phyloP scores from a whole-genome alignment of 768 basidiomycete genomes.

The Termitomyces sp. region DNA sequence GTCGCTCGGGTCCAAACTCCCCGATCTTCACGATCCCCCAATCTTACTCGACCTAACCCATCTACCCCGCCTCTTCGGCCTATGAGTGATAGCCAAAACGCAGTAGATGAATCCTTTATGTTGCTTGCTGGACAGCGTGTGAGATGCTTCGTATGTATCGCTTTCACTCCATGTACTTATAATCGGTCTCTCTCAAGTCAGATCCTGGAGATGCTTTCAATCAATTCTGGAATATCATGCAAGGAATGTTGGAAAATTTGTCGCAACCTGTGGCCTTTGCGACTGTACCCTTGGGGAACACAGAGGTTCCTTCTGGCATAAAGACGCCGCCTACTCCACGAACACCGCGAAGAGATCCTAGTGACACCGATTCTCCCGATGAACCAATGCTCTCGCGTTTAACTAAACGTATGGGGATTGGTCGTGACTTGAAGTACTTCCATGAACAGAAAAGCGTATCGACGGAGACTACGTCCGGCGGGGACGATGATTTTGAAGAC shows the following conservation, averaged over 20 bases:
- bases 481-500: constrained; percentile 53
- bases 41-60: constrained; percentile 33
- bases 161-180: constrained; percentile 6
- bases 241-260: constrained; percentile 82
- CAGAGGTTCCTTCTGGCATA: constrained; percentile 22
- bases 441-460: constrained; percentile 9
- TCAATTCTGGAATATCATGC: constrained; percentile 85
- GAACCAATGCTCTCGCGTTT: constrained; percentile 56
- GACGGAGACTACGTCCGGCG: constrained; percentile 13
- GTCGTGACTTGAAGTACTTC: constrained; percentile 22
- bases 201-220: constrained; percentile 86
- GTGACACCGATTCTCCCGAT: constrained; percentile 59
- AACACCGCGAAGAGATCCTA: constrained; percentile 39
- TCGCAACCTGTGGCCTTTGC: constrained; percentile 83
- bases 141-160: constrained; percentile 19
- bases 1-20: constrained; percentile 18
- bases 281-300: constrained; percentile 62
- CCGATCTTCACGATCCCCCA: constrained; percentile 24
- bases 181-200: constrained; percentile 33
- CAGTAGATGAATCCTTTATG: constrained; percentile 88
- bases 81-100: constrained; percentile 51
- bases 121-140: constrained; percentile 72
- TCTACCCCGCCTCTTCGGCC: constrained; percentile 41
- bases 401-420: constrained; percentile 44
- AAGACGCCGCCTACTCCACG: constrained; percentile 23